Percentiles rank a stretch among this genome's conserved stretches.
Conservation (phyloP, 2,329 filamentous ascomycete genomes). For the Colletotrichum scovillei region DNA sequence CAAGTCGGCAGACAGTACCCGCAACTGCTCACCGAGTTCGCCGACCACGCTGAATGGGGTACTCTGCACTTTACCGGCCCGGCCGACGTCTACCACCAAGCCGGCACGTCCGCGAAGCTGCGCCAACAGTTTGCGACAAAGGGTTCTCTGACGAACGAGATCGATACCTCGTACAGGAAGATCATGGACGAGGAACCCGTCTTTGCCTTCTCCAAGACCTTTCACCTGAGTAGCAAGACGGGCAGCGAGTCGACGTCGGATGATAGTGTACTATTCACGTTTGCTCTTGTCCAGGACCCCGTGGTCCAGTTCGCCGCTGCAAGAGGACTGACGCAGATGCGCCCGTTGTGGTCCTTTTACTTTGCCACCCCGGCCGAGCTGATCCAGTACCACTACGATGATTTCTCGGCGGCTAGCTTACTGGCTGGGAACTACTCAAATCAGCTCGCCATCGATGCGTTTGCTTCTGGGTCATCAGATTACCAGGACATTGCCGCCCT, state of each 20-base stretch:
- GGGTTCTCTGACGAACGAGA: constrained; percentile 72
- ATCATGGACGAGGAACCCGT: constrained; percentile 85
- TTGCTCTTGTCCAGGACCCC: constrained; percentile 81
- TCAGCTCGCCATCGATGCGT: constrained; percentile 77
- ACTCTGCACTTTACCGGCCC: constrained; percentile 82
- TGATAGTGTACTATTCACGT: constrained; percentile 77
- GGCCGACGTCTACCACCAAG: constrained; percentile 74
- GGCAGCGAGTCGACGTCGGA: constrained; percentile 38
- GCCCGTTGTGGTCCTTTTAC: constrained; percentile 82
- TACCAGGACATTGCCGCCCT: constrained; percentile 83
- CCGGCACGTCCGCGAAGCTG: constrained; percentile 73
- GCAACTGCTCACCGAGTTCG: constrained; percentile 78
- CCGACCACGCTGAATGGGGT: constrained; percentile 86
- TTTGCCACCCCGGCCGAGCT: constrained; percentile 73
- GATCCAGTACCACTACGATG: constrained; percentile 79
- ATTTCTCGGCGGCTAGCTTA: constrained; percentile 72
- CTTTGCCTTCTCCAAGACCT: constrained; percentile 80
- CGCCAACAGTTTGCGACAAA: constrained; percentile 77
- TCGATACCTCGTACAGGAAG: constrained; percentile 74
- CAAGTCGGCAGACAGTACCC: constrained; percentile 69
- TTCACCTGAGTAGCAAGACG: constrained; percentile 56
- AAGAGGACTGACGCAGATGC: constrained; percentile 81
- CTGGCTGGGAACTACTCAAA: constrained; percentile 80
- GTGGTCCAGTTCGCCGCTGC: constrained; percentile 84
- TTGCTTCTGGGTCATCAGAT: constrained; percentile 77